phyloP scores from a whole-genome alignment of 495 filamentous ascomycete genomes.

The Parathielavia appendiculata region DNA sequence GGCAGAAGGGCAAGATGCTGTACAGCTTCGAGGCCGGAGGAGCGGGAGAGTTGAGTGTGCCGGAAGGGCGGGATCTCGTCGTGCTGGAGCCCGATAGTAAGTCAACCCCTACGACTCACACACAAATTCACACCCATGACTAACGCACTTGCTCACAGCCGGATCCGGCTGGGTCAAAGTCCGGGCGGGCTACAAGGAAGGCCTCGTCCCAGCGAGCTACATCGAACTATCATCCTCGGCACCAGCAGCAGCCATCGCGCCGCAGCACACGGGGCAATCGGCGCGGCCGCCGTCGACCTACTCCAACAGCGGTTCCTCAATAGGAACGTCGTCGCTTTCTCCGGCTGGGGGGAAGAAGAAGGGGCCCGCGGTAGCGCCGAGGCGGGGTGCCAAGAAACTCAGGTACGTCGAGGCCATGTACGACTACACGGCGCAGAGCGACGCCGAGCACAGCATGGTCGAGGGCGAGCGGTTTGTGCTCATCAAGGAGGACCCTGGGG shows the following conservation, averaged over 20 bases:
- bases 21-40: constrained; percentile 77
- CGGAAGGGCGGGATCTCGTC: constrained; percentile 67
- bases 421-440: constrained; percentile 80
- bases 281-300: constrained; percentile 61
- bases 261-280: constrained; percentile 49
- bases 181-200: constrained; percentile 60
- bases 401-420: constrained; percentile 91
- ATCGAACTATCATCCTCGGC: constrained; percentile 33
- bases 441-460: constrained; percentile 79
- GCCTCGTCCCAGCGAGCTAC: constrained; percentile 83
- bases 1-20: constrained; percentile 79
- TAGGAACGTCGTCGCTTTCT: constrained; percentile 33
- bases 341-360: constrained; percentile 69
- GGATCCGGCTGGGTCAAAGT: constrained; percentile 90
- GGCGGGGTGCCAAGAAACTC: constrained; percentile 89
- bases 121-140: not conserved
- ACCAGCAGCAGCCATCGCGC: constrained; percentile 36
- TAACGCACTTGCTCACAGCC: constrained; percentile 49
- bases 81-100: constrained; percentile 88
- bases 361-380: constrained; percentile 87
- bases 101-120: constrained; percentile 20
- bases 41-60: constrained; percentile 72
- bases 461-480: constrained; percentile 92
- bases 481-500: constrained; percentile 75
- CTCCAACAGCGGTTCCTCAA: constrained; percentile 72